Evolutionary conservation across 2,329 filamentous ascomycete species (phyloP).

Genomic region (Penicillium sp.): DNA sequence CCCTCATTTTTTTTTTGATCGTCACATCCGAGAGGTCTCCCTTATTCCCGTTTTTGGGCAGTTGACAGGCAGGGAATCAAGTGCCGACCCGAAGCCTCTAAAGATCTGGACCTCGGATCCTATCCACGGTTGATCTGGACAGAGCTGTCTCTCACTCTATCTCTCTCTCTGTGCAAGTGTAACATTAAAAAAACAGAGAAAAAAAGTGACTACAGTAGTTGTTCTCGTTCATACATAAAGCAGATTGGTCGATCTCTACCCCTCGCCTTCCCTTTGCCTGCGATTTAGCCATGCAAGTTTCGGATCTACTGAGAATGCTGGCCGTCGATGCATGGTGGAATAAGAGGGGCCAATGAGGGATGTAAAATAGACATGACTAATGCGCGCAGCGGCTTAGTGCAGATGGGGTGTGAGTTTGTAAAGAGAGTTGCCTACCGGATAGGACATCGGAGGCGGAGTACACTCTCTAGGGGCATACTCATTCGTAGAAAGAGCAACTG

Average conservation of each 20-base stretch:
- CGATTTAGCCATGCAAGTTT: constrained; percentile 25
- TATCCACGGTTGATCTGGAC: not conserved
- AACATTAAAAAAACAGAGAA: not conserved
- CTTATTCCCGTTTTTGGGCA: not conserved
- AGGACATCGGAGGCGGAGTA: not conserved
- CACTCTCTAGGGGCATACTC: not conserved
- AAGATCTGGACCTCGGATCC: constrained; percentile 6
- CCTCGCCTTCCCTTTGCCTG: not conserved
- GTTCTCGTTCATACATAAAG: constrained; percentile 10
- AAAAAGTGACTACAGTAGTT: constrained; percentile 5
- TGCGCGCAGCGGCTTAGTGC: constrained; percentile 4
- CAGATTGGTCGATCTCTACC: constrained; percentile 26
- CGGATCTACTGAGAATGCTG: constrained; percentile 31
- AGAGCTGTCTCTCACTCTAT: not conserved
- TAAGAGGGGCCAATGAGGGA: constrained; percentile 4
- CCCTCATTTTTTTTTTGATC: not conserved
- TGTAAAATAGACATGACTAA: constrained; percentile 1
- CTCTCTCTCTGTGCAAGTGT: too few species aligned
- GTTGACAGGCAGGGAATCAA: not conserved
- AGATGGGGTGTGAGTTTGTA: not conserved
- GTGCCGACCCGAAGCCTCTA: constrained; percentile 6
- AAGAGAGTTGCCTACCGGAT: not conserved
- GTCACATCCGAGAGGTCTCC: not conserved
- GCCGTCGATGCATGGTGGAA: constrained; percentile 24
- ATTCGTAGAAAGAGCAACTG: not conserved